phyloP scores from a whole-genome alignment of 129 eudicot genomes.

The Ambrosia trifida region DNA sequence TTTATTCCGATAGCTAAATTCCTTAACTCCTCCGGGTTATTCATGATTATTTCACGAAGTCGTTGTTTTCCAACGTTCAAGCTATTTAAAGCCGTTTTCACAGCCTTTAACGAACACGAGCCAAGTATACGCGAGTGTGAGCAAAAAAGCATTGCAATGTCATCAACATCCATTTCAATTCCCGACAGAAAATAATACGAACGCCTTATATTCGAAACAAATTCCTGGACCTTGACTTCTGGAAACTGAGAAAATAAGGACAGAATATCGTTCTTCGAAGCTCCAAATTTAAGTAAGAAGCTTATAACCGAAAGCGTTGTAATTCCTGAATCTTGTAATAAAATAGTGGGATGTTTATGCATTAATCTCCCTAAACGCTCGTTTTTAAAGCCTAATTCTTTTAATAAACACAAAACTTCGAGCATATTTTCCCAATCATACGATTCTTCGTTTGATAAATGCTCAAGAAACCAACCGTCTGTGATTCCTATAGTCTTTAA shows the following conservation, averaged over 20 bases:
- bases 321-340: slow-evolving; percentile 56
- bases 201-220: slow-evolving; percentile 43
- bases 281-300: slow-evolving; percentile 68
- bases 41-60: slow-evolving; percentile 51
- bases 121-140: slow-evolving; percentile 56
- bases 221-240: slow-evolving; percentile 32
- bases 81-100: slow-evolving; percentile 36
- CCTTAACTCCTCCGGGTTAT: slow-evolving; percentile 56
- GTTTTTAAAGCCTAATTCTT: slow-evolving; percentile 40
- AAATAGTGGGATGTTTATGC: slow-evolving; percentile 44
- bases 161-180: slow-evolving; percentile 53
- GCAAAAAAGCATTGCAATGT: slow-evolving; percentile 52
- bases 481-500: slow-evolving; percentile 46
- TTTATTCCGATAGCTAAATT: slow-evolving; percentile 52
- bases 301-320: slow-evolving; percentile 37
- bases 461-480: slow-evolving; percentile 54
- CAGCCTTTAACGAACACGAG: slow-evolving; percentile 49
- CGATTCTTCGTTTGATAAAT: slow-evolving; percentile 46
- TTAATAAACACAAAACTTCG: slow-evolving; percentile 47
- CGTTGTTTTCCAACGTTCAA: slow-evolving; percentile 54
- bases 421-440: slow-evolving; percentile 58
- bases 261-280: slow-evolving; percentile 37
- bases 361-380: slow-evolving; percentile 47
- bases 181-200: slow-evolving; percentile 51
- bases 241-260: slow-evolving; percentile 54